Conservation (phyloP, 129 eudicot genomes). For the Daucus carota region DNA sequence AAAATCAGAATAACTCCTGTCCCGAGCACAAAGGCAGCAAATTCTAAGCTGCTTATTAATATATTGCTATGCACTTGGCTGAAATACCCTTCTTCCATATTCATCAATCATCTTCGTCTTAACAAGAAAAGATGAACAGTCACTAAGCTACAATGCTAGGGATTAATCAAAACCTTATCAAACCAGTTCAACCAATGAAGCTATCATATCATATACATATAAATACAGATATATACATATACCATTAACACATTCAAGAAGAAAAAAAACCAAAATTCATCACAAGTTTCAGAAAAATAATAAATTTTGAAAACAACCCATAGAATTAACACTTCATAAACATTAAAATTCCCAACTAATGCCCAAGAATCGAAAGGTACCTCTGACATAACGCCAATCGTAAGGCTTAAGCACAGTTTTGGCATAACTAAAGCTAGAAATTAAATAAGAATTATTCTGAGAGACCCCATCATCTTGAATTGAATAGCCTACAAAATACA, state of each 20-base stretch:
- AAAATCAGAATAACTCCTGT: background rate
- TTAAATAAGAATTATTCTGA: constrained; percentile 33
- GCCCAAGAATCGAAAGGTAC: constrained; percentile 22
- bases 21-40: background rate
- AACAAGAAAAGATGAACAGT: background rate
- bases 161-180: background rate
- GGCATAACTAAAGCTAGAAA: constrained; percentile 67
- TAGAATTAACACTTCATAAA: background rate
- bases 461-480: constrained; percentile 24
- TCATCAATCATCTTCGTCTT: background rate
- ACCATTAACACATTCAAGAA: background rate
- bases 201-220: too few relatives aligned
- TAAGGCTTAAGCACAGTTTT: constrained; percentile 58
- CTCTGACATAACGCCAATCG: constrained; percentile 90
- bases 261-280: background rate
- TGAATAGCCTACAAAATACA: constrained; percentile 9
- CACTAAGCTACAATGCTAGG: background rate
- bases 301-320: constrained; percentile 14
- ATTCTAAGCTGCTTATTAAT: background rate
- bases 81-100: background rate
- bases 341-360: background rate
- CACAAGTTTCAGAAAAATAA: background rate
- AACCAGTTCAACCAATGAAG: background rate
- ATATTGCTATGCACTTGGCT: background rate
- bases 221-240: background rate